A percentile compares a stretch with the other conserved stretches of the same genome.
Conservation (phyloP, 306 rosid species). For the Vigna unguiculata region DNA sequence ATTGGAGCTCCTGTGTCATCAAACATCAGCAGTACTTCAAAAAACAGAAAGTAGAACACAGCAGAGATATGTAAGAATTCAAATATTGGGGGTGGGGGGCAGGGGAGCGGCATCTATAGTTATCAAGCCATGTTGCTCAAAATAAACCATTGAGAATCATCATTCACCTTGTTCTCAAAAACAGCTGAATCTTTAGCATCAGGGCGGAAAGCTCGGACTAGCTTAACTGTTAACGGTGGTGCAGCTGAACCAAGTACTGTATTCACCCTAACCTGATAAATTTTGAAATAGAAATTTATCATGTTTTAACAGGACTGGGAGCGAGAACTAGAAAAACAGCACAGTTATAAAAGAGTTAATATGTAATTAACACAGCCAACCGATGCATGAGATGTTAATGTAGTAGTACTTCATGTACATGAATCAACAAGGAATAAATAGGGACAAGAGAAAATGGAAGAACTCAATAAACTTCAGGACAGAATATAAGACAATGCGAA, state of each 20-base stretch:
- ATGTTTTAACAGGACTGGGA: slow-evolving; percentile 5
- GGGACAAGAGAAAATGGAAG: neutral
- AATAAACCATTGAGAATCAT: slow-evolving; percentile 34
- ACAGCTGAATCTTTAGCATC: slow-evolving; percentile 68
- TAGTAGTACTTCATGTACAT: slow-evolving; percentile 21
- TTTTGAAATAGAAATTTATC: slow-evolving; percentile 39
- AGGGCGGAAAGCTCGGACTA: slow-evolving; percentile 69
- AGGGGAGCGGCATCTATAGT: neutral
- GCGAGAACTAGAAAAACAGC: slow-evolving; percentile 23
- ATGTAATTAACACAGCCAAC: slow-evolving; percentile 1
- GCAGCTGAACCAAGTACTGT: slow-evolving; percentile 93
- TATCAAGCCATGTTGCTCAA: slow-evolving; percentile 25
- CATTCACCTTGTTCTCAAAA: slow-evolving; percentile 69
- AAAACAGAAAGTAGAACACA: slow-evolving; percentile 26
- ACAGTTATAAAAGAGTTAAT: neutral
- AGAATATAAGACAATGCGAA: neutral
- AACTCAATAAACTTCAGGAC: neutral
- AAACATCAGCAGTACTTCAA: slow-evolving; percentile 29
- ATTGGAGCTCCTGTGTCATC: slow-evolving; percentile 77
- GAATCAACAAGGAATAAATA: slow-evolving; percentile 30
- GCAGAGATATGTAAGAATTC: slow-evolving; percentile 27
- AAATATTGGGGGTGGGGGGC: neutral
- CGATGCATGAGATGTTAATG: slow-evolving; percentile 9
- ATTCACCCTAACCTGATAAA: slow-evolving; percentile 81
- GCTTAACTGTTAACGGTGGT: slow-evolving; percentile 86